Percentiles rank a stretch among this genome's conserved stretches.
Evolutionary conservation across 768 basidiomycete species (phyloP).

Genomic region (Leucosporidium scottii): DNA sequence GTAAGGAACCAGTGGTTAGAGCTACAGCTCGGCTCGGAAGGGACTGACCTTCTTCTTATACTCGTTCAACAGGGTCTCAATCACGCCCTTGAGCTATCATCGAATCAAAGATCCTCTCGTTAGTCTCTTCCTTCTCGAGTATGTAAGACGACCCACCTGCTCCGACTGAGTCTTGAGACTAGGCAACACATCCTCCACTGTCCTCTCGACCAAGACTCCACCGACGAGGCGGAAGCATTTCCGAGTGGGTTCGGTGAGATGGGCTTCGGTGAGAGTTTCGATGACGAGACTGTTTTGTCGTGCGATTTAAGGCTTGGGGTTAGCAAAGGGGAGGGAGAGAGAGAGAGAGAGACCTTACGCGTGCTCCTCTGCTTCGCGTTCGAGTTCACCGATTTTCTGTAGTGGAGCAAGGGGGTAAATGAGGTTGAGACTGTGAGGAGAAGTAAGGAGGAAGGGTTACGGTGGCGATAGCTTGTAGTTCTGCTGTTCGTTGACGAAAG

Average conservation of each 20-base stretch:
- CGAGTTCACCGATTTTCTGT: constrained; percentile 68
- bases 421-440: background rate
- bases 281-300: constrained; percentile 80
- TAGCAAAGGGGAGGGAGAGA: constrained; percentile 6
- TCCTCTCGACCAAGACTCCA: constrained; percentile 88
- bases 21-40: no score
- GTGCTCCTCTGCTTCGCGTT: constrained; percentile 93
- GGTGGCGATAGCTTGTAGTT: constrained; percentile 20
- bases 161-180: constrained; percentile 80
- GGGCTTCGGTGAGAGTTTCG: constrained; percentile 71
- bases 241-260: constrained; percentile 74
- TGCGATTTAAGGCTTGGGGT: no score
- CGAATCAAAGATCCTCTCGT: no score
- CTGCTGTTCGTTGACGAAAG: constrained; percentile 9
- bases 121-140: no score
- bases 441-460: background rate
- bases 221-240: constrained; percentile 96
- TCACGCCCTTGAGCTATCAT: constrained; percentile 69
- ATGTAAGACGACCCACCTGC: constrained; percentile 54
- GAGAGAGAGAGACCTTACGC: constrained; percentile 51
- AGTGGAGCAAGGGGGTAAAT: background rate
- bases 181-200: constrained; percentile 89
- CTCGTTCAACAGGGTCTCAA: constrained; percentile 69
- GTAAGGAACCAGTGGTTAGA: no score
- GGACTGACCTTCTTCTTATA: constrained; percentile 67